Evolutionary conservation across 2,329 filamentous ascomycete species (phyloP).

Genomic region (Arthroderma uncinatum): DNA sequence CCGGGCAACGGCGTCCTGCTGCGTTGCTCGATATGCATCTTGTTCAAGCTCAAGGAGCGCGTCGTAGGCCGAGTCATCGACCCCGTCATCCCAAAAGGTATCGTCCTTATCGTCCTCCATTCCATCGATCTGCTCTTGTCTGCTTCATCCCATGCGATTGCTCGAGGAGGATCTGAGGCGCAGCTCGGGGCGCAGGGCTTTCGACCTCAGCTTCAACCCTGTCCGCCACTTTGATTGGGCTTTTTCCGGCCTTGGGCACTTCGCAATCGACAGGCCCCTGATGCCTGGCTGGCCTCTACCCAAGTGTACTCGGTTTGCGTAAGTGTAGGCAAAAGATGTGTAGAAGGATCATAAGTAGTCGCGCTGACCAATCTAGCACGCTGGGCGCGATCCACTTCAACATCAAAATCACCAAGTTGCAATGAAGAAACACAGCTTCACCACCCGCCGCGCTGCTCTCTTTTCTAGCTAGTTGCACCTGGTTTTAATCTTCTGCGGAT

Average conservation of each 20-base stretch:
- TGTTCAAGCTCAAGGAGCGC: slow-evolving; percentile 37
- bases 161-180: not conserved
- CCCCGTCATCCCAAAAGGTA: slow-evolving; percentile 38
- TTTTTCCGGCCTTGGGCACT: not conserved
- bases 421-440: not conserved
- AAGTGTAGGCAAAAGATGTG: not conserved
- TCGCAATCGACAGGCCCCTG: not conserved
- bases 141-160: slow-evolving; percentile 3
- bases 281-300: not conserved
- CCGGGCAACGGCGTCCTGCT: slow-evolving; percentile 18
- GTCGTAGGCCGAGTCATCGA: slow-evolving; percentile 35
- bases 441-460: not conserved
- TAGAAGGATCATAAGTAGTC: not conserved
- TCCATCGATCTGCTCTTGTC: not conserved
- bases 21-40: slow-evolving; percentile 36
- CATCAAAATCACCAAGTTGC: not conserved
- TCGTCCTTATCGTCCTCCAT: slow-evolving; percentile 34
- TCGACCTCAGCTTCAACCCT: not conserved
- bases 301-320: not conserved
- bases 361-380: not conserved
- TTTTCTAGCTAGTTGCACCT: not conserved
- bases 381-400: not conserved
- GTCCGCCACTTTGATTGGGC: not conserved
- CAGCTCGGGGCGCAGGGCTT: not conserved
- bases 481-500: not conserved